Evolutionary conservation across 805 yeast genomes (phyloP), one percentile per base, ranked within the genome.

Genomic region (Wickerhamomyces pijperi): DNA sequence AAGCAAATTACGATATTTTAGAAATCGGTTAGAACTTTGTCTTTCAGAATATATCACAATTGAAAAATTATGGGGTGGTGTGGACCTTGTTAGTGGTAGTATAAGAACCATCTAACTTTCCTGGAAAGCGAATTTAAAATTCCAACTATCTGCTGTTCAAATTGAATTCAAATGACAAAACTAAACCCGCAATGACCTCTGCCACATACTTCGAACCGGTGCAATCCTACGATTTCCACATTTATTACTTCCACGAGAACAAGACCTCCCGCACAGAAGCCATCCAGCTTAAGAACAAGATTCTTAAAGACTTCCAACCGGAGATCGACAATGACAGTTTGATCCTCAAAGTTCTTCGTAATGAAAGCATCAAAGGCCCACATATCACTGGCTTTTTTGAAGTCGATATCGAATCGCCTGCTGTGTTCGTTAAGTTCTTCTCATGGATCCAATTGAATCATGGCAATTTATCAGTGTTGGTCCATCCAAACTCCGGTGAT

Each of bases 351-450:
- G 47, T 42, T 1, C 34, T 40, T 4, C 35, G 43, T 28, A 33
- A 40, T 13, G 44, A 44, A 17, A 5, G 14, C 7, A 31, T 23
- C 2, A 42, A 39, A 18, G 49, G 47, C 3, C 78, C 79, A 1
- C 78, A 73, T 43, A 74, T 75, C 1, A 53, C 68, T 20, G 61
- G 58, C 29, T 72, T 72, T 76, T 72, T 70, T 59, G 78, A 73
- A 47, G 52, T 67, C 35, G 78, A 73, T 51, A 62, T 67, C 42
- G 53, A 58, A 17, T 61, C 52, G 15, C 68, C 74, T 0, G 65
- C 56, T 19, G 44, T 68, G 15, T 70, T 70, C 43, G 51, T 56
- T 1, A 53, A 52, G 15, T 48, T 72, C 19, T 64, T 72, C 19
- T 68, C 71, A 3, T 73, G 65, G 45, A 69, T 60, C 46, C 75